phyloP scores from a whole-genome alignment of 208 protist genomes.

The Trypanosoma melophagium region DNA sequence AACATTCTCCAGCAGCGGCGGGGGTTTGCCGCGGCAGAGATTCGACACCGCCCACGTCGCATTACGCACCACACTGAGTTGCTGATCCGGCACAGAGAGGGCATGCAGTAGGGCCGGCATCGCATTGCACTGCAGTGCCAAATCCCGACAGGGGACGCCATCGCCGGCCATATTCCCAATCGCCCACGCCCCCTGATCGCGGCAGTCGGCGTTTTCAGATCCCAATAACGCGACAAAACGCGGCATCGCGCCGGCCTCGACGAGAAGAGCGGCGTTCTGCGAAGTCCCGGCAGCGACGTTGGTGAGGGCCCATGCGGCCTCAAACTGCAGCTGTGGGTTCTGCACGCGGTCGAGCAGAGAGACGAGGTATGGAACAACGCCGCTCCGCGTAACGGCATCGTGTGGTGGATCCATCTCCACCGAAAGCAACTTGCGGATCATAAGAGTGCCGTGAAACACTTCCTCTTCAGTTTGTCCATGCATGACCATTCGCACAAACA shows the following conservation, averaged over 20 bases:
- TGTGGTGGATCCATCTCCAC: slow-evolving; percentile 96
- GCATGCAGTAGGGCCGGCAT: slow-evolving; percentile 82
- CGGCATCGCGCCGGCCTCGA: slow-evolving; percentile 93
- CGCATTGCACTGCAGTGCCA: slow-evolving; percentile 78
- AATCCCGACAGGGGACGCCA: slow-evolving; percentile 89
- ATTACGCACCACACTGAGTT: slow-evolving; percentile 87
- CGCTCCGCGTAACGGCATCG: slow-evolving; percentile 90
- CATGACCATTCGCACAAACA: slow-evolving; percentile 66
- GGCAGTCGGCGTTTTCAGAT: slow-evolving; percentile 90
- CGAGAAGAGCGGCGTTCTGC: slow-evolving; percentile 92
- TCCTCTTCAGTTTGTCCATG: slow-evolving; percentile 40
- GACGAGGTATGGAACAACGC: slow-evolving; percentile 95
- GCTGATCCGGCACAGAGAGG: slow-evolving; percentile 49
- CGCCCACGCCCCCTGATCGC: slow-evolving; percentile 98
- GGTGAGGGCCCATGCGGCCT: slow-evolving; percentile 98
- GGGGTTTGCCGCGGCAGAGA: slow-evolving; percentile 97
- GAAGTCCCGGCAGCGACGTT: slow-evolving; percentile 98
- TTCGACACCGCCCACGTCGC: slow-evolving; percentile 98
- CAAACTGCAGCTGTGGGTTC: slow-evolving; percentile 94
- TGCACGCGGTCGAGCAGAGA: slow-evolving; percentile 86
- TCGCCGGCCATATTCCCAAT: slow-evolving; percentile 99
- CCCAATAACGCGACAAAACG: slow-evolving; percentile 94
- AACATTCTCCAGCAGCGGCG: slow-evolving; percentile 75
- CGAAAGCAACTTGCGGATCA: slow-evolving; percentile 89
- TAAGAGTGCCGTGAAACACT: slow-evolving; percentile 74